These are phyloP conservation scores for Pleurotus tuber-regium DNA, from an alignment of 768 basidiomycete species.

Conservation along the genomic window DNA sequence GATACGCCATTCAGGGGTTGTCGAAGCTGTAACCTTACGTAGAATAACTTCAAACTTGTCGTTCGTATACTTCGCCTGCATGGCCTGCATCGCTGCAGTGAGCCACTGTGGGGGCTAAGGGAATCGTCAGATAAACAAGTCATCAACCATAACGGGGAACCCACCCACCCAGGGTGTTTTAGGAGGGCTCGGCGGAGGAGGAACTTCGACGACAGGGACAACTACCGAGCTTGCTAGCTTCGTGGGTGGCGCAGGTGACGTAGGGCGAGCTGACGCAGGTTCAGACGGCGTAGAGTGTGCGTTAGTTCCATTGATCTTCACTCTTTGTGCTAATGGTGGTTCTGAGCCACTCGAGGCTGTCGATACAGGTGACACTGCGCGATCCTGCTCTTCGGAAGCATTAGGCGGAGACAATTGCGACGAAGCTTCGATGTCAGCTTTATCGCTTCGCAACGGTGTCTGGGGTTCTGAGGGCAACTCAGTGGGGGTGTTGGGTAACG, in stretches of 20 bases:
- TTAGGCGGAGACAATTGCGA: constrained; percentile 24
- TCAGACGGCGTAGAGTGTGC: constrained; percentile 23
- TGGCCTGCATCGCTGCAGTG: constrained; percentile 55
- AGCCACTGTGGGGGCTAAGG: constrained; percentile 66
- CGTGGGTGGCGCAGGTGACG: constrained; percentile 10
- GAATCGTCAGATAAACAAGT: not conserved
- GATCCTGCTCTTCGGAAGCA: constrained; percentile 41
- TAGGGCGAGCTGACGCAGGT: not conserved
- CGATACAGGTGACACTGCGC: constrained; percentile 70
- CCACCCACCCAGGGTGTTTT: constrained; percentile 22
- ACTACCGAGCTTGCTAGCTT: not conserved
- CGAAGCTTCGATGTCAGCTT: constrained; percentile 32
- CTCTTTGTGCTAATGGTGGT: constrained; percentile 65
- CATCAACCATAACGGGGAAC: constrained; percentile 6
- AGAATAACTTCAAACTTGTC: constrained; percentile 81
- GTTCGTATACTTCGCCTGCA: constrained; percentile 73
- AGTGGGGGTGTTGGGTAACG: constrained; percentile 37
- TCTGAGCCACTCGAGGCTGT: constrained; percentile 73
- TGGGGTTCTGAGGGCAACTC: constrained; percentile 36
- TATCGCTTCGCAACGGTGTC: constrained; percentile 39
- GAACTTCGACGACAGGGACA: constrained; percentile 14
- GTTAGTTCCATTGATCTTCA: constrained; percentile 55
- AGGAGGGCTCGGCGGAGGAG: constrained; percentile 29
- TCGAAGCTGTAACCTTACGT: constrained; percentile 51
- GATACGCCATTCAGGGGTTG: constrained; percentile 83